Conservation (phyloP, 345 rosid species). For the Eucalyptus decipiens region DNA sequence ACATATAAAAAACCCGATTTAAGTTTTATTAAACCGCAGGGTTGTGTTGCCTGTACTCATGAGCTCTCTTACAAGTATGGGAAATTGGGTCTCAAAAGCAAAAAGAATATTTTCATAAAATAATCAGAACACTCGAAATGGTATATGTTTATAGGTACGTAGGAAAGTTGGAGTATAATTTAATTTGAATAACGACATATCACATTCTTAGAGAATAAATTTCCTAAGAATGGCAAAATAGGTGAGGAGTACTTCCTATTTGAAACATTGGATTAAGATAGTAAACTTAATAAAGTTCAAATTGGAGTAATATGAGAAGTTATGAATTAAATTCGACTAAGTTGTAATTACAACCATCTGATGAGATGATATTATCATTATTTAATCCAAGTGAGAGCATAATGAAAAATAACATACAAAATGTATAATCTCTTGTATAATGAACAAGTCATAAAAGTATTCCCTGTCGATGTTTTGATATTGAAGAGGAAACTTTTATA, state of each 20-base stretch:
- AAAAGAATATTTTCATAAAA: too few species aligned
- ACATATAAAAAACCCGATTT: fast-evolving
- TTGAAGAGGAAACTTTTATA: too few species aligned
- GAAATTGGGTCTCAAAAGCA: fast-evolving
- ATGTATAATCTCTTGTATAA: too few species aligned
- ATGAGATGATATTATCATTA: too few species aligned
- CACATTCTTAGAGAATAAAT: too few species aligned
- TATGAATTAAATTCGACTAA: too few species aligned
- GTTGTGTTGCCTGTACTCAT: fast-evolving
- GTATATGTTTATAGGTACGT: too few species aligned
- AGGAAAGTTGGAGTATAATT: fast-evolving
- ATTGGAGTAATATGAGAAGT: too few species aligned
- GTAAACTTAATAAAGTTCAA: too few species aligned
- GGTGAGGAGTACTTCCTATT: fast-evolving
- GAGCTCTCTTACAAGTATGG: fast-evolving
- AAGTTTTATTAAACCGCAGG: fast-evolving
- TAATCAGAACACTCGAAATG: fast-evolving
- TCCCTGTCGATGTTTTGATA: fast-evolving
- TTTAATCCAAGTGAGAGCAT: fast-evolving
- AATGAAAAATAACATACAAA: too few species aligned
- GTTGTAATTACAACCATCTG: fast-evolving
- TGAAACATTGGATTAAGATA: too few species aligned
- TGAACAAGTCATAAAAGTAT: too few species aligned
- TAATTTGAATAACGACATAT: fast-evolving
- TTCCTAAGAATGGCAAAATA: fast-evolving